These are phyloP conservation scores for Fagopyrum esculentum DNA, from an alignment of 148 eudicot genomes.

Conservation along the genomic window DNA sequence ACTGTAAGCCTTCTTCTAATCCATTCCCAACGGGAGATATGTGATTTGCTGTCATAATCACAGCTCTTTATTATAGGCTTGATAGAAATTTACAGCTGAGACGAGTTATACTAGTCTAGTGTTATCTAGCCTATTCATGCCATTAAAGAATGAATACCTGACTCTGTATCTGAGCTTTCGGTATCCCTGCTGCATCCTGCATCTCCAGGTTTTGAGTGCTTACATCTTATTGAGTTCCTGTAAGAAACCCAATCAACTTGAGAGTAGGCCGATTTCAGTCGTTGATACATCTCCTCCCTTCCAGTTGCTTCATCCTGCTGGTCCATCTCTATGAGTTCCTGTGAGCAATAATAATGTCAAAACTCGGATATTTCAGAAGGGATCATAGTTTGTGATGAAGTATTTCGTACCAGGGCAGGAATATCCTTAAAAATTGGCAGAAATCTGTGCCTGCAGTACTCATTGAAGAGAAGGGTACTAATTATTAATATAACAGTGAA, in stretches of 20 bases:
- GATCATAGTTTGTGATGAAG: neutral
- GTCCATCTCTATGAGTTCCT: constrained; percentile 87
- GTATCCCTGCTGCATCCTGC: neutral
- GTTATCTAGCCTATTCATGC: neutral
- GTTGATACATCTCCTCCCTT: constrained; percentile 47
- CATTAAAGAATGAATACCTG: neutral
- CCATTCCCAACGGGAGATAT: no score
- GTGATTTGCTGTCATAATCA: neutral
- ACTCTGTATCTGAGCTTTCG: constrained; percentile 4
- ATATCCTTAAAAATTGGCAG: constrained; percentile 42
- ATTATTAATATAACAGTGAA: constrained; percentile 55
- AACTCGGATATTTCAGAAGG: neutral
- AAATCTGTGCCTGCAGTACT: constrained; percentile 77
- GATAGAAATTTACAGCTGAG: neutral
- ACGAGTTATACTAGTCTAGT: neutral
- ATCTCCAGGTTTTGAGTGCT: neutral
- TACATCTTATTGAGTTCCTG: neutral
- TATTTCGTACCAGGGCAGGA: constrained; percentile 49
- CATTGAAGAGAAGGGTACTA: constrained; percentile 60
- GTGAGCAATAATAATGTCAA: constrained; percentile 12
- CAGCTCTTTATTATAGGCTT: neutral
- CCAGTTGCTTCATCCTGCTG: constrained; percentile 55
- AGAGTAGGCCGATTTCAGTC: constrained; percentile 47
- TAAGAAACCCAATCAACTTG: constrained; percentile 40
- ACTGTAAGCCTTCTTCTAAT: neutral